A percentile compares a stretch with the other conserved stretches of the same genome.
phyloP scores from a whole-genome alignment of 805 yeast genomes.

The Ogataea parapolymorpha region DNA sequence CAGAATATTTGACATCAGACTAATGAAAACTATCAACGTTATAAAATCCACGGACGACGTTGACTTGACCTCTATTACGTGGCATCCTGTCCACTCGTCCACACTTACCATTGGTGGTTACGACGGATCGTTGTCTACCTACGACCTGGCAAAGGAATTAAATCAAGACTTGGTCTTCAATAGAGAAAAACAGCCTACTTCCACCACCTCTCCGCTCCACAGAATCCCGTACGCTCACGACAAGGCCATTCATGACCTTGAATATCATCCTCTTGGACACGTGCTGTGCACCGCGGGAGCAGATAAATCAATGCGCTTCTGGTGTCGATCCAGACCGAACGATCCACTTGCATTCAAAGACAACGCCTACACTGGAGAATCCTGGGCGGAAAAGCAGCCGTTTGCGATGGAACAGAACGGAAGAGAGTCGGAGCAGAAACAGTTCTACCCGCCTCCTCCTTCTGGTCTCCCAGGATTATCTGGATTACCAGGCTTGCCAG shows the following conservation, averaged over 20 bases:
- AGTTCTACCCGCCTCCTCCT: background rate
- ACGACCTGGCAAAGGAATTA: constrained; percentile 53
- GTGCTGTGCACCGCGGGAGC: constrained; percentile 88
- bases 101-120: constrained; percentile 82
- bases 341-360: constrained; percentile 82
- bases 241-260: constrained; percentile 83
- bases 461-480: constrained; percentile 5
- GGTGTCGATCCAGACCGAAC: constrained; percentile 91
- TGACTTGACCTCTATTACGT: constrained; percentile 79
- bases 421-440: constrained; percentile 4
- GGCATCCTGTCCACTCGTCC: constrained; percentile 89
- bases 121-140: constrained; percentile 84
- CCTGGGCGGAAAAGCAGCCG: constrained; percentile 28
- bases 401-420: constrained; percentile 10
- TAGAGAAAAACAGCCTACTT: constrained; percentile 21
- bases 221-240: constrained; percentile 91
- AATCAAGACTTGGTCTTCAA: constrained; percentile 31
- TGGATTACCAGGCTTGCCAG: constrained; percentile 6
- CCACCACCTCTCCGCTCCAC: constrained; percentile 37
- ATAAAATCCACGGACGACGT: constrained; percentile 71
- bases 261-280: constrained; percentile 94
- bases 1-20: constrained; percentile 81
- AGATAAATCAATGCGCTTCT: constrained; percentile 87
- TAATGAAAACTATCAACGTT: constrained; percentile 71
- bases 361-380: constrained; percentile 62